Evolutionary conservation across 169 alveolate species (phyloP).

Genomic region (Plasmodium vinckei): DNA sequence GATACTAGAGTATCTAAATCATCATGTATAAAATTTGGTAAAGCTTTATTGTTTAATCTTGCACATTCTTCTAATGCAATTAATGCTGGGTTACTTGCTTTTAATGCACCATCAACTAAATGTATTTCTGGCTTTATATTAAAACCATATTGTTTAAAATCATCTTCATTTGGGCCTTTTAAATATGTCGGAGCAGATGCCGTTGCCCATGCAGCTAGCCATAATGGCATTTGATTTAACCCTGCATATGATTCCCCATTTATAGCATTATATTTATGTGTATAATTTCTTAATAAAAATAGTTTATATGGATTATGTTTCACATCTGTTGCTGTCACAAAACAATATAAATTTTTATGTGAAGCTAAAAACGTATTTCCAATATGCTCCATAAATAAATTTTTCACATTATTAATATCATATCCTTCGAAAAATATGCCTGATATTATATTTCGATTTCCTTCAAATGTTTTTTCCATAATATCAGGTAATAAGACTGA

Average conservation of each 20-base stretch:
- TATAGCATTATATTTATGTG: conserved; percentile 60
- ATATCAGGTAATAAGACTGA: conserved; percentile 75
- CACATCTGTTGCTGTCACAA: conserved; percentile 87
- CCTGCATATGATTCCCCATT: conserved; percentile 81
- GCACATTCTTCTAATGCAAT: conserved; percentile 87
- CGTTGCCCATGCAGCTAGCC: conserved; percentile 91
- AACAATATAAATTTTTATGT: conserved; percentile 74
- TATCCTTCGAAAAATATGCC: conserved; percentile 85
- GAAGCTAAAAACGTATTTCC: conserved; percentile 82
- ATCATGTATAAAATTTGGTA: conserved; percentile 70
- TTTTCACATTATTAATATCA: conserved; percentile 75
- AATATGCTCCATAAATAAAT: conserved; percentile 75
- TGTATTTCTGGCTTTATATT: conserved; percentile 81
- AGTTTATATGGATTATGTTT: conserved; percentile 82
- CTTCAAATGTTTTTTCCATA: conserved; percentile 79
- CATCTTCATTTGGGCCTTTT: conserved; percentile 84
- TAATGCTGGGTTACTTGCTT: conserved; percentile 84
- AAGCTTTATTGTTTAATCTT: conserved; percentile 53
- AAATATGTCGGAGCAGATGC: conserved; percentile 87
- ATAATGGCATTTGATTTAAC: conserved; percentile 85
- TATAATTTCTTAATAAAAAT: conserved; percentile 84
- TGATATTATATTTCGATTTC: conserved; percentile 81
- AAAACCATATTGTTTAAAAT: conserved; percentile 80
- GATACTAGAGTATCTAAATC: conserved; percentile 78
- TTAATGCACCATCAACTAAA: conserved; percentile 86